These are phyloP conservation scores for Arabis alpina DNA, from an alignment of 345 rosid genomes.

Conservation along the genomic window DNA sequence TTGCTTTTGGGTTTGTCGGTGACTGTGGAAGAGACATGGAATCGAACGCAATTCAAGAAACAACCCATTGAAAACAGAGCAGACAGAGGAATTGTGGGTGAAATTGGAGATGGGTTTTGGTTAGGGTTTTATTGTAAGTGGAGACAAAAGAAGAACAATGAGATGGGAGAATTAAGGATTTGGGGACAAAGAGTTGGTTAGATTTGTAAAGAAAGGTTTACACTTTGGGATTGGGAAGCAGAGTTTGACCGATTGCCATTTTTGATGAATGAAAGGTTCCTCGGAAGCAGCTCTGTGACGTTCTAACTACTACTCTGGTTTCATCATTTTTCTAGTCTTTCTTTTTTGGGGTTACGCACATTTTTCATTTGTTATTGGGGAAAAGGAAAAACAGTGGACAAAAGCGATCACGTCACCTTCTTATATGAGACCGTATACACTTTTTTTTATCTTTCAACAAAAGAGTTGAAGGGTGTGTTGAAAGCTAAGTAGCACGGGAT, in stretches of 20 bases:
- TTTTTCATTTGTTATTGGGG: neutral
- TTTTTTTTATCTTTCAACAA: too few relatives aligned
- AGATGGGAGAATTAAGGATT: neutral
- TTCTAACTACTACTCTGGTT: constrained; percentile 36
- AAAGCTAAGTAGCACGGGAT: too few relatives aligned
- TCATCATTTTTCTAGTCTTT: neutral
- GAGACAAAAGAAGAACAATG: constrained; percentile 16
- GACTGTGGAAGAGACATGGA: constrained; percentile 14
- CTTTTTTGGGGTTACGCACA: neutral
- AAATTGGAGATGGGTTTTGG: constrained; percentile 6
- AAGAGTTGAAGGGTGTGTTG: too few relatives aligned
- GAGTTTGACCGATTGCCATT: constrained; percentile 41
- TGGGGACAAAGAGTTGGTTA: constrained; percentile 18
- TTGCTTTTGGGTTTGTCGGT: constrained; percentile 23
- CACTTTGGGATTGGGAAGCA: constrained; percentile 31
- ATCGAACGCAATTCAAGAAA: constrained; percentile 43
- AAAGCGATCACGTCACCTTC: too few relatives aligned
- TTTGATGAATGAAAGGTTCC: constrained; percentile 35
- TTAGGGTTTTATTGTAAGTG: neutral
- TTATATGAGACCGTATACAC: too few relatives aligned
- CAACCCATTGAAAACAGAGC: constrained; percentile 49
- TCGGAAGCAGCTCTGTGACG: constrained; percentile 30
- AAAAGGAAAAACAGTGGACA: neutral
- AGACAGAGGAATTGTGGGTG: constrained; percentile 3
- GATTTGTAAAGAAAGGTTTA: constrained; percentile 2